Evolutionary conservation across 164 flowering plant species (phyloP), one percentile per base, ranked within the genome.

Genomic region (Stephania japonica): DNA sequence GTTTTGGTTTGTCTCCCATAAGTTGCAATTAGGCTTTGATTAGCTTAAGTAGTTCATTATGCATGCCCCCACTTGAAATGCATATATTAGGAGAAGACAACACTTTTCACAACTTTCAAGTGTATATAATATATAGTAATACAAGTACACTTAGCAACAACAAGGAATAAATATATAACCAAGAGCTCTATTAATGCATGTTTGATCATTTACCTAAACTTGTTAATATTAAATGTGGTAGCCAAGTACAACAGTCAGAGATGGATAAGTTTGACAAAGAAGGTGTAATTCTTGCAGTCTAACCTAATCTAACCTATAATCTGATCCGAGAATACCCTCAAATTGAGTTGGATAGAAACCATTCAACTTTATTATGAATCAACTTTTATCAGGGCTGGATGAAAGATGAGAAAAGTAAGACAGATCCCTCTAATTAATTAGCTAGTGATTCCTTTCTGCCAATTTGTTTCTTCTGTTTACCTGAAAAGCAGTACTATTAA

Each of bases 1-100:
- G 63, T 56, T 56, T 56, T 56, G 63, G 63, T 14, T 14, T 56
- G 63, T 56, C 63, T 56, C 63, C 63, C 63, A 56, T 56, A 56
- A 56, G 63, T 18, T 56, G 23, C 23, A 18, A 56, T n/a, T 56
- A 56, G n/a, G 63, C 24, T 56, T 56, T 56, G 63, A 56, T 56
- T 56, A 56, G n/a, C 63, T 56, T 16, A 18, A 14, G 18, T 56
- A 56, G 18, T 56, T 47, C 16, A 47, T 11, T 47, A 44, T 32
- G 56, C 19, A 56, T 56, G n/a, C 23, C 63, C 18, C 56, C 63
- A 56, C 63, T 21, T 56, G 38, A 56, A 56, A 56, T 56, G 7
- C n/a, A 56, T 6, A 19, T 16, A 56, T 56, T 18, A 56, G 10
- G 16, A 56, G 24, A 21, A 56, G 63, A 56, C 63, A 56, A 18